phyloP scores from a whole-genome alignment of 176 grass and related monocot species.

The Carex parvula region DNA sequence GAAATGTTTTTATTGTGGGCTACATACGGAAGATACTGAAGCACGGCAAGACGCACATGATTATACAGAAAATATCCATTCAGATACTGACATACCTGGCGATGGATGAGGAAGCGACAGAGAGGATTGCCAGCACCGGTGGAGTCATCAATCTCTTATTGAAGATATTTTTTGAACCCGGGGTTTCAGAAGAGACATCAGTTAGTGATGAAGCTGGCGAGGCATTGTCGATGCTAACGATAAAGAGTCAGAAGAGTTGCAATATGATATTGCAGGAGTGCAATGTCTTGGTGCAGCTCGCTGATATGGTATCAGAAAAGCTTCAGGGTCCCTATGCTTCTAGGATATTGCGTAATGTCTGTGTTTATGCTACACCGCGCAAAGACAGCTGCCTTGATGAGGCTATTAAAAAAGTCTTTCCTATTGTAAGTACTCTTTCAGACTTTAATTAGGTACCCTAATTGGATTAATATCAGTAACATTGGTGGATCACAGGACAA shows the following conservation, averaged over 20 bases:
- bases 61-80: constrained; percentile 33
- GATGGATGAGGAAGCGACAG: constrained; percentile 31
- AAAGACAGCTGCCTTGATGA: not conserved
- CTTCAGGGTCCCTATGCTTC: constrained; percentile 5
- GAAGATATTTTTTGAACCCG: constrained; percentile 21
- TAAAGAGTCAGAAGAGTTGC: constrained; percentile 37
- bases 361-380: constrained; percentile 13
- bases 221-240: constrained; percentile 34
- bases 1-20: constrained; percentile 34
- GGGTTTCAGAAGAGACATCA: not conserved
- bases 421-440: constrained; percentile 24
- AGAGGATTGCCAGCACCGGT: constrained; percentile 33
- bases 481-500: not conserved
- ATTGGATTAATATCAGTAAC: not conserved
- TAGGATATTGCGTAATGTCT: constrained; percentile 34
- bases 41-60: constrained; percentile 20
- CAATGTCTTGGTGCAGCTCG: constrained; percentile 10
- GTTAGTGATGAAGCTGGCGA: constrained; percentile 36
- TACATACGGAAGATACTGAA: constrained; percentile 37
- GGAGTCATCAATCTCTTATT: constrained; percentile 27
- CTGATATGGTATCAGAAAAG: constrained; percentile 1
- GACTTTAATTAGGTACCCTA: not conserved
- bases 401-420: constrained; percentile 3
- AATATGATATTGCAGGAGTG: constrained; percentile 12
- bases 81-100: constrained; percentile 34